Conservation (phyloP, 495 filamentous ascomycete genomes). For the Tuber umbilicatum region DNA sequence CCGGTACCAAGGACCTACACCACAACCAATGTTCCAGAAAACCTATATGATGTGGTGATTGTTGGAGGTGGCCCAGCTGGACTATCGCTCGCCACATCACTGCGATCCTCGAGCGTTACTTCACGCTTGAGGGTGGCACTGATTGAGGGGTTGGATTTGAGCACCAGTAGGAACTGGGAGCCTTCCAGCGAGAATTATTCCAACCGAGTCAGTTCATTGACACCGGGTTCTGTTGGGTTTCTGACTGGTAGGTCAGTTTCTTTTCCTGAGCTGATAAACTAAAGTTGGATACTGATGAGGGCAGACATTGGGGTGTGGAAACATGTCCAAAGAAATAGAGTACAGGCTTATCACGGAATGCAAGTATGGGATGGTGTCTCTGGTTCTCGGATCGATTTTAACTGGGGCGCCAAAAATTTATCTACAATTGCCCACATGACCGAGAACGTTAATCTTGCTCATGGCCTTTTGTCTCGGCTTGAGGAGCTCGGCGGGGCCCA, state of each 20-base stretch:
- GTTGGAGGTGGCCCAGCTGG: slow-evolving; percentile 96
- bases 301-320: slow-evolving; percentile 73
- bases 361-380: slow-evolving; percentile 93
- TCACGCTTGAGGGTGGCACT: slow-evolving; percentile 75
- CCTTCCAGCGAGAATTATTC: slow-evolving; percentile 67
- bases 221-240: slow-evolving; percentile 69
- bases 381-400: slow-evolving; percentile 79
- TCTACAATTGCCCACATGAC: slow-evolving; percentile 86
- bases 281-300: neutral
- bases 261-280: slow-evolving; percentile 13
- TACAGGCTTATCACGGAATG: slow-evolving; percentile 89
- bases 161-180: slow-evolving; percentile 56
- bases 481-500: slow-evolving; percentile 60
- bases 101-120: slow-evolving; percentile 67
- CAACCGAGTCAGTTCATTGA: slow-evolving; percentile 90
- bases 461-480: slow-evolving; percentile 64
- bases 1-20: slow-evolving; percentile 17
- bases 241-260: slow-evolving; percentile 44
- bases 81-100: slow-evolving; percentile 74
- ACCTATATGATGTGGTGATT: slow-evolving; percentile 86
- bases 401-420: slow-evolving; percentile 55
- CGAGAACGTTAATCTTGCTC: slow-evolving; percentile 84
- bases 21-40: slow-evolving; percentile 12
- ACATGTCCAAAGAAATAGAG: slow-evolving; percentile 60
- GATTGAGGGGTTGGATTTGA: slow-evolving; percentile 79